phyloP scores from a whole-genome alignment of 495 filamentous ascomycete genomes.

The Neurospora sp. region DNA sequence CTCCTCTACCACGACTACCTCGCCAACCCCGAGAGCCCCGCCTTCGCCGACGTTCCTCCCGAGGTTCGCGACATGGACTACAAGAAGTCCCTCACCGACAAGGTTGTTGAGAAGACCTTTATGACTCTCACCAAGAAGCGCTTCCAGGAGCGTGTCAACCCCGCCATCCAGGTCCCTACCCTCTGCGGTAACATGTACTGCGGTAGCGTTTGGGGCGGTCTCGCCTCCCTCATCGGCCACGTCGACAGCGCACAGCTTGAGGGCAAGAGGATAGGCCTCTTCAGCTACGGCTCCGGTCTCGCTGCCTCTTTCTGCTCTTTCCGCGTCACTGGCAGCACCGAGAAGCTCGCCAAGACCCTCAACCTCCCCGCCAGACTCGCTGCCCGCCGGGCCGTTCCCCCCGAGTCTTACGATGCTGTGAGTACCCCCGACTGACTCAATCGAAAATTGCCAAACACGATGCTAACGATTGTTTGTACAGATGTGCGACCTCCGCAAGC shows the following conservation, averaged over 20 bases:
- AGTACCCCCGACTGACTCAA: slow-evolving; percentile 17
- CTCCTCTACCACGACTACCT: slow-evolving; percentile 97
- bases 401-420: slow-evolving; percentile 80
- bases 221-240: slow-evolving; percentile 68
- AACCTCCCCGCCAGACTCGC: slow-evolving; percentile 71
- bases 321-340: slow-evolving; percentile 69
- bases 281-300: slow-evolving; percentile 91
- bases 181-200: slow-evolving; percentile 99
- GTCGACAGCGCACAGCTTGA: slow-evolving; percentile 55
- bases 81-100: slow-evolving; percentile 76
- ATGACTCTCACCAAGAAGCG: slow-evolving; percentile 93
- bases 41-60: slow-evolving; percentile 77
- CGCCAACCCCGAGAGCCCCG: slow-evolving; percentile 58
- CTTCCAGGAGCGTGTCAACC: slow-evolving; percentile 79
- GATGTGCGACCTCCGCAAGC: slow-evolving; percentile 91
- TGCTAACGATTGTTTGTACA: slow-evolving; percentile 23
- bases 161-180: slow-evolving; percentile 76
- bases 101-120: slow-evolving; percentile 90
- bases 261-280: slow-evolving; percentile 82
- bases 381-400: slow-evolving; percentile 53
- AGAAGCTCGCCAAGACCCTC: slow-evolving; percentile 64
- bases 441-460: not conserved
- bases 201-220: slow-evolving; percentile 82
- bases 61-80: slow-evolving; percentile 83
- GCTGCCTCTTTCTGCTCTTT: slow-evolving; percentile 85